Percentiles rank a stretch among this genome's conserved stretches.
Conservation (phyloP, 106 monocot genomes). For the Iris macrosiphon region DNA sequence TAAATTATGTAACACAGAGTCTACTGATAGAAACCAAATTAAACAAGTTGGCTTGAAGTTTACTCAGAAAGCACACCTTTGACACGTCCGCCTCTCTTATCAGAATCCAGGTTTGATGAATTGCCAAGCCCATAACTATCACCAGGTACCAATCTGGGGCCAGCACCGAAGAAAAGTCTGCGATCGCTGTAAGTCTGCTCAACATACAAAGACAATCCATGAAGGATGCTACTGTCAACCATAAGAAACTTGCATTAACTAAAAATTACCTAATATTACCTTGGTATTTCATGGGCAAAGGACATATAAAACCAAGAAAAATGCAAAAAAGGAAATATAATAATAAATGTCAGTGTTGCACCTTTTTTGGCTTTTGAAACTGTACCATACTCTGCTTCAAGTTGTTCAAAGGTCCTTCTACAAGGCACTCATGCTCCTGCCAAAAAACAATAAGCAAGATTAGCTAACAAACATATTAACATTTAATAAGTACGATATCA, state of each 20-base stretch:
- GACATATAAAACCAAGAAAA: background rate
- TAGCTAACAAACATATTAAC: no score
- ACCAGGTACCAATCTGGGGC: slow-evolving; percentile 33
- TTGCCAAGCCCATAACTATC: slow-evolving; percentile 43
- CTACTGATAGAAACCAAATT: no score
- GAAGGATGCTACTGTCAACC: background rate
- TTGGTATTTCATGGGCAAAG: background rate
- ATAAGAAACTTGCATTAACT: no score
- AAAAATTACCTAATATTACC: no score
- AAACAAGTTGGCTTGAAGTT: no score
- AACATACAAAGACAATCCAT: slow-evolving; percentile 13
- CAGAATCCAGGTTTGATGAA: slow-evolving; percentile 39
- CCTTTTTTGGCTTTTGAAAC: slow-evolving; percentile 99
- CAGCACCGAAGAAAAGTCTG: slow-evolving; percentile 63
- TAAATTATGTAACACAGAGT: no score
- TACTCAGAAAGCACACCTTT: no score
- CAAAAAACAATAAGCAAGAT: slow-evolving; percentile 6
- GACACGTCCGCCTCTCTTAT: slow-evolving; percentile 62
- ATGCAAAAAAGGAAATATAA: background rate
- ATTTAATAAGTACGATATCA: no score
- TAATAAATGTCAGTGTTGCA: slow-evolving; percentile 11
- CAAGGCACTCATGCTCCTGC: slow-evolving; percentile 94
- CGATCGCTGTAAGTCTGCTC: slow-evolving; percentile 82
- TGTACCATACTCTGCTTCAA: slow-evolving; percentile 99
- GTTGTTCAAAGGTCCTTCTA: slow-evolving; percentile 96